Base-by-base conservation (phyloP, 192 early-diverging fungal species). In the Coemansia aciculifera region DNA sequence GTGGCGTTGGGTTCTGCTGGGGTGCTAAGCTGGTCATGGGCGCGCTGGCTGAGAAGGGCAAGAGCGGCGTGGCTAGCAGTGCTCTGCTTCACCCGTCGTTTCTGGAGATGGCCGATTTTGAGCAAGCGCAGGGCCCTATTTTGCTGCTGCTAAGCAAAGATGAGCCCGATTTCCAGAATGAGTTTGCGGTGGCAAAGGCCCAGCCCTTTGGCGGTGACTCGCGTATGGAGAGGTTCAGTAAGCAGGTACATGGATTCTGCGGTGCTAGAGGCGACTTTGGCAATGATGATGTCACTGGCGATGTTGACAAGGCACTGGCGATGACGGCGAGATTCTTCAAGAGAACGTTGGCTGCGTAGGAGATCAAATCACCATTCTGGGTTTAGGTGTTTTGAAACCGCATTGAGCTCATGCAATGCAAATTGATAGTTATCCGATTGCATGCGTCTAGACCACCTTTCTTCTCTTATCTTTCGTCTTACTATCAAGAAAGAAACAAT, bases 1-100 rank as follows among this genome's bases (percentile, higher is more conserved):
- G 85, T 46, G 67, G 85, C n/a, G 74, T 86, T 65, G 90, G 89
- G n/a, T 86, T 87, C 67, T 90, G 89, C 81, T 90, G 89, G 88
- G 88, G 90, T 39, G 86, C 81, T 13, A 83, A 86, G 79, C 69
- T 89, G 61, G 66, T 84, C 23, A 73, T 77, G 11, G 64, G 77
- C 48, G 78, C 82, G 23, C 69, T 74, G n/a, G 79, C 78, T 3
- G 69, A 81, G 12, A 43, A 43, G 42, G 81, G 83, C 39, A 23
- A 27, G 17, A 59, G 44, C 17, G 82, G 77, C 21, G 83, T 86
- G 57, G 57, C 72, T 56, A 72, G 79, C 5, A 77, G 78, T 31
- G 81, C 85, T 12, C 61, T 86, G 21, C 71, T 86, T 24, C 90
- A 91, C 44, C 88, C 89, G 40, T 84, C 87, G 38, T 68, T 84